Conservation (phyloP, 1,284 basidiomycete genomes). For the Hortiboletus rubellus region DNA sequence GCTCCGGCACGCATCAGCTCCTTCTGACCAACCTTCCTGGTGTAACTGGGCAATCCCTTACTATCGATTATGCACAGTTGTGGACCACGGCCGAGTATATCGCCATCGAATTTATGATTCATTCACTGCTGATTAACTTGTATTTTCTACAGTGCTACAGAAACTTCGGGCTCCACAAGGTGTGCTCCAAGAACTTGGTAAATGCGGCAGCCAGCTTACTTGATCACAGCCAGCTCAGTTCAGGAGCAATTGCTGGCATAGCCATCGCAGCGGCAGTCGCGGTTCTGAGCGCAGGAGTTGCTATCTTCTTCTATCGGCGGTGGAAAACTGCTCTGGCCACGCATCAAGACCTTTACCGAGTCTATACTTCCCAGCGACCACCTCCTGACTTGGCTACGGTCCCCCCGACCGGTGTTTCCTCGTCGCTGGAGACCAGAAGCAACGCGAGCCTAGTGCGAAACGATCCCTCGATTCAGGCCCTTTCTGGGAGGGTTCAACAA, state of each 20-base stretch:
- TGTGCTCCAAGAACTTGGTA: background rate
- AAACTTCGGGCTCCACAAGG: background rate
- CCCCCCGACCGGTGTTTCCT: slow-evolving; percentile 18
- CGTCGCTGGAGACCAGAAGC: slow-evolving; percentile 21
- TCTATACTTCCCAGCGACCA: slow-evolving; percentile 16
- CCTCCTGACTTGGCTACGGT: background rate
- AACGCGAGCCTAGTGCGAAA: slow-evolving; percentile 11
- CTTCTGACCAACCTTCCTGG: slow-evolving; percentile 31
- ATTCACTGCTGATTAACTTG: slow-evolving; percentile 3
- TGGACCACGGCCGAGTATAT: slow-evolving; percentile 15
- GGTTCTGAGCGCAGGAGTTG: slow-evolving; percentile 13
- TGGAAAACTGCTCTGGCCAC: slow-evolving; percentile 27
- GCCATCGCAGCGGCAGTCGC: slow-evolving; percentile 19
- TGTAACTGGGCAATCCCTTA: slow-evolving; percentile 15
- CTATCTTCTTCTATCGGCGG: slow-evolving; percentile 31
- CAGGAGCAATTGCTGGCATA: slow-evolving; percentile 33
- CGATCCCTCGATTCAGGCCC: background rate
- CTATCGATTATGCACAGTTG: slow-evolving; percentile 29
- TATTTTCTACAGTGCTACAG: background rate
- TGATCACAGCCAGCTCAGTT: slow-evolving; percentile 16
- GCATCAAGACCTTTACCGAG: slow-evolving; percentile 14
- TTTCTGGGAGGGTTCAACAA: slow-evolving; percentile 12
- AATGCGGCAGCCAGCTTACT: background rate
- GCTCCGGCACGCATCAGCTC: slow-evolving; percentile 30
- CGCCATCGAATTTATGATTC: background rate